Percentiles rank a stretch among this genome's conserved stretches.
Evolutionary conservation across 148 eudicot species (phyloP).

Genomic region (Dianthus caryophyllus): DNA sequence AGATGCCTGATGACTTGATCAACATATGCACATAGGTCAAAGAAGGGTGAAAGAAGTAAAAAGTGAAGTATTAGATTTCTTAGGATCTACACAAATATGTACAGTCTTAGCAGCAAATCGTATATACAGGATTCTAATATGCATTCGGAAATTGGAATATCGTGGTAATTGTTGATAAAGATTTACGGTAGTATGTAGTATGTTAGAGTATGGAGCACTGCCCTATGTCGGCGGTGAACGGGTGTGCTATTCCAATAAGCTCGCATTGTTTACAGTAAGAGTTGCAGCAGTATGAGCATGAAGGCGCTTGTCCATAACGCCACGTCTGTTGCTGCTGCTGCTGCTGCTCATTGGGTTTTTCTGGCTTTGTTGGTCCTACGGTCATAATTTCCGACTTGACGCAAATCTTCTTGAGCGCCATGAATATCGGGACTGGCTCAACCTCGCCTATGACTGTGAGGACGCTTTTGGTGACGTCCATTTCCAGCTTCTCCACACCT

Average conservation of each 20-base stretch:
- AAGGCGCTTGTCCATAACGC: background rate
- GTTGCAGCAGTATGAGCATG: slow-evolving; percentile 11
- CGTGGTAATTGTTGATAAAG: too few species aligned
- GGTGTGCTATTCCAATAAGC: slow-evolving; percentile 13
- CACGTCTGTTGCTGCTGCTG: too few species aligned
- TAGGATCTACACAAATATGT: slow-evolving; percentile 7
- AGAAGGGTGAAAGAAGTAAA: background rate
- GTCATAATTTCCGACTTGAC: slow-evolving; percentile 26
- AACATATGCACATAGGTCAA: background rate
- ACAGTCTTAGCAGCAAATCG: too few species aligned
- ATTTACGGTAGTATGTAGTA: background rate
- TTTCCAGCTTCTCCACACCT: slow-evolving; percentile 29
- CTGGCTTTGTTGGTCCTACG: slow-evolving; percentile 25
- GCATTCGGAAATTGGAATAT: too few species aligned
- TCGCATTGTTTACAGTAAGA: slow-evolving; percentile 21
- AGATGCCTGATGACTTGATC: background rate
- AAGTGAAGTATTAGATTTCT: background rate
- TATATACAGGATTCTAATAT: too few species aligned
- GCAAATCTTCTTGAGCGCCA: slow-evolving; percentile 35
- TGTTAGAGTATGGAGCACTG: slow-evolving; percentile 19
- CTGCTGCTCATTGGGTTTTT: slow-evolving; percentile 11
- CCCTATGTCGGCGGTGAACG: slow-evolving; percentile 11
- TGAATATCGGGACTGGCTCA: slow-evolving; percentile 36
- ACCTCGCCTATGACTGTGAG: slow-evolving; percentile 38
- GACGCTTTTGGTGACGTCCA: slow-evolving; percentile 20